Conservation (phyloP, 2,329 filamentous ascomycete species). For the Exserohilum rostratum region DNA sequence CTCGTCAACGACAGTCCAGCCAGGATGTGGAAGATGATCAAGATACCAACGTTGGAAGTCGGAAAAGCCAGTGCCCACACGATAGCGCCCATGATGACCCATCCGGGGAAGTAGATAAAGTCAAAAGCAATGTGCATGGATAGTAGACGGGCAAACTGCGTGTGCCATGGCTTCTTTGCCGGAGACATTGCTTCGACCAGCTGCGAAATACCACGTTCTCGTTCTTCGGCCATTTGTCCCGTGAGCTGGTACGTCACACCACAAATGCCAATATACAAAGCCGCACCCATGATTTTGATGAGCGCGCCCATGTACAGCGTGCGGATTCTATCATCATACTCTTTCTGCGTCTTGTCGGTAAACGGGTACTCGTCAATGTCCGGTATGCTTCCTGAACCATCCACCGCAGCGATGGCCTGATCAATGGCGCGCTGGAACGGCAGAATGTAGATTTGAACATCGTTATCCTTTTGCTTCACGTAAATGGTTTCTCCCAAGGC, state of each 20-base stretch:
- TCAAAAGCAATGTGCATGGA: constrained; percentile 83
- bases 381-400: constrained; percentile 50
- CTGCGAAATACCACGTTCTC: constrained; percentile 86
- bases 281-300: constrained; percentile 76
- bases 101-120: constrained; percentile 78
- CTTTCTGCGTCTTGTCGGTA: constrained; percentile 71
- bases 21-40: constrained; percentile 70
- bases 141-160: constrained; percentile 76
- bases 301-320: constrained; percentile 73
- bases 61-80: constrained; percentile 65
- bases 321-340: constrained; percentile 70
- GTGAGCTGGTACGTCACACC: constrained; percentile 87
- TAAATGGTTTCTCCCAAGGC: constrained; percentile 70
- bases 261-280: constrained; percentile 79
- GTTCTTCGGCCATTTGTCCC: constrained; percentile 82
- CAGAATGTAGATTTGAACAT: constrained; percentile 76
- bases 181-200: constrained; percentile 92
- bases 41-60: constrained; percentile 51
- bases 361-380: constrained; percentile 72
- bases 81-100: constrained; percentile 77
- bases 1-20: constrained; percentile 78
- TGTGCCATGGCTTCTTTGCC: constrained; percentile 73
- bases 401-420: constrained; percentile 67
- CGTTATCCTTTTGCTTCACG: constrained; percentile 69
- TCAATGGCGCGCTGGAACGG: constrained; percentile 83